Evolutionary conservation across 2,329 filamentous ascomycete species (phyloP).

Genomic region (Pseudocercospora pini-densiflorae): DNA sequence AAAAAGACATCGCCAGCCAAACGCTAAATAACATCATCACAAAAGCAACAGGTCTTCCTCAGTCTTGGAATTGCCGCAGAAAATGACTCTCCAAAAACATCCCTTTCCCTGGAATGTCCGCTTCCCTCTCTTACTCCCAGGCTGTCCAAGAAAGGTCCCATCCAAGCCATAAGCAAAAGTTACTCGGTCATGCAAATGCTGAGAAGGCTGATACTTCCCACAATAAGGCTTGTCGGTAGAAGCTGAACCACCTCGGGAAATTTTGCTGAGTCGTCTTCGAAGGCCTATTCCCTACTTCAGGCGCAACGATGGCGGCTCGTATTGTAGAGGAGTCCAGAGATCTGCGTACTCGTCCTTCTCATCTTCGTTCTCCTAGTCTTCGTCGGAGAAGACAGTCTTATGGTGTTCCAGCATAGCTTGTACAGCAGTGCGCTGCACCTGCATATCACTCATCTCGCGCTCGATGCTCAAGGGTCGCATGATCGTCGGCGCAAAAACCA

Average conservation of each 20-base stretch:
- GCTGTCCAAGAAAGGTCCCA: constrained; percentile 1
- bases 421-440: constrained; percentile 87
- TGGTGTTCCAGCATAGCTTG: constrained; percentile 94
- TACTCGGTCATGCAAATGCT: not conserved
- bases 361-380: constrained; percentile 19
- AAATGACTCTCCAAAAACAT: not conserved
- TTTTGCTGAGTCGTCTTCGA: not conserved
- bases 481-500: constrained; percentile 97
- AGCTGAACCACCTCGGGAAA: not conserved
- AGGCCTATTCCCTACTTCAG: not conserved
- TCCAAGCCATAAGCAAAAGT: not conserved
- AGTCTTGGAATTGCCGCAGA: not conserved
- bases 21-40: constrained; percentile 9
- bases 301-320: not conserved
- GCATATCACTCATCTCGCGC: constrained; percentile 95
- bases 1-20: not conserved
- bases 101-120: not conserved
- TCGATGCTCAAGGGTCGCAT: constrained; percentile 91
- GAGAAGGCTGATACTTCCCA: constrained; percentile 9
- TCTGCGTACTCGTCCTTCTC: constrained; percentile 7
- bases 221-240: not conserved
- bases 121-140: not conserved
- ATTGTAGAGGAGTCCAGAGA: not conserved
- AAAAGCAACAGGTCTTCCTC: not conserved
- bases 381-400: constrained; percentile 70